A percentile compares a stretch with the other conserved stretches of the same genome.
Conservation (phyloP, 306 rosid genomes). For the Quercus rubra region DNA sequence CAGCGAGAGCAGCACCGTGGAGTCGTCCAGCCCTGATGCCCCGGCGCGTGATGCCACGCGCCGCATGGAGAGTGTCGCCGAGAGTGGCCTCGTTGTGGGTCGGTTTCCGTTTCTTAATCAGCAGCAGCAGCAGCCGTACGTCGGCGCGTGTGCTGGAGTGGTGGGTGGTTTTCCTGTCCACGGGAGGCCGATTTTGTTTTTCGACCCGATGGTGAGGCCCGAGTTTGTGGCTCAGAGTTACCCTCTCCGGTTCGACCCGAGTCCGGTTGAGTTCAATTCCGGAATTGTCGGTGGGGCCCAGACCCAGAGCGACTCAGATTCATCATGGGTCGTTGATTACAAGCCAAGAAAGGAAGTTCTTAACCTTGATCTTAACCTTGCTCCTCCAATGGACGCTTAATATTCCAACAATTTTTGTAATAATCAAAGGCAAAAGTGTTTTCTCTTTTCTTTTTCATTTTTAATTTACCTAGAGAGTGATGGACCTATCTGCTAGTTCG, state of each 20-base stretch:
- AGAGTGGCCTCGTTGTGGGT: background rate
- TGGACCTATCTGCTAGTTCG: conserved; percentile 23
- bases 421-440: background rate
- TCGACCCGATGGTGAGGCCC: conserved; percentile 13
- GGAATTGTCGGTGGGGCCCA: conserved; percentile 23
- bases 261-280: conserved; percentile 21
- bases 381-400: conserved; percentile 54
- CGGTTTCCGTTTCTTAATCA: conserved; percentile 44
- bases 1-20: conserved; percentile 53
- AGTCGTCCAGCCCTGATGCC: conserved; percentile 28
- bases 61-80: background rate
- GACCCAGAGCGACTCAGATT: conserved; percentile 51
- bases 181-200: conserved; percentile 32
- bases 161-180: background rate
- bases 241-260: conserved; percentile 36
- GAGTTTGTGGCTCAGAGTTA: conserved; percentile 32
- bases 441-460: background rate
- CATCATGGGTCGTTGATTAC: conserved; percentile 45
- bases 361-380: conserved; percentile 65
- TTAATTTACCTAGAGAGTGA: conserved; percentile 1
- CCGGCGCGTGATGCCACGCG: conserved; percentile 39
- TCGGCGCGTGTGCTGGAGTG: conserved; percentile 9
- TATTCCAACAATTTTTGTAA: background rate
- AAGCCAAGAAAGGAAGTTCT: conserved; percentile 35
- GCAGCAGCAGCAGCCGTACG: conserved; percentile 29